Evolutionary conservation across 1,284 basidiomycete genomes (phyloP).

Genomic region (Coniferiporia sulphurascens): DNA sequence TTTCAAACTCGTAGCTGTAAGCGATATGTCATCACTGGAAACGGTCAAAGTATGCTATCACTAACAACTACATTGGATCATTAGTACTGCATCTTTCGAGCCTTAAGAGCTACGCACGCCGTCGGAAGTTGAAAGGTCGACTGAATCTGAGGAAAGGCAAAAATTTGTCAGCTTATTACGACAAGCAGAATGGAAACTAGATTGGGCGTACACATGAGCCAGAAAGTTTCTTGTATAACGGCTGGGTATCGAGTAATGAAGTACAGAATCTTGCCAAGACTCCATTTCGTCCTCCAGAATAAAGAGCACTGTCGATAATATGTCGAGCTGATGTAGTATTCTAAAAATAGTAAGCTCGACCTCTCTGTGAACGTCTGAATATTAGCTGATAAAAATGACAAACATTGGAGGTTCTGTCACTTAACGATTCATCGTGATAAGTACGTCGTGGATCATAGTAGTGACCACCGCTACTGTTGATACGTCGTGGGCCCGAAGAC

Average conservation of each 20-base stretch:
- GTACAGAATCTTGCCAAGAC: constrained; percentile 9
- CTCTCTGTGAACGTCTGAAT: background rate
- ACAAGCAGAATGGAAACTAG: background rate
- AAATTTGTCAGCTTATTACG: background rate
- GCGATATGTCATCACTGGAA: background rate
- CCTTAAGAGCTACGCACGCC: background rate
- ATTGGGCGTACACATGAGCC: constrained; percentile 5
- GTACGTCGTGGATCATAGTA: constrained; percentile 13
- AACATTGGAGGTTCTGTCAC: background rate
- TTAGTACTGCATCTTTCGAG: background rate
- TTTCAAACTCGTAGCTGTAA: constrained; percentile 9
- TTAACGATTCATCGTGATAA: constrained; percentile 4
- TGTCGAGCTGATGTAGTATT: background rate
- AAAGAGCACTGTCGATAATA: background rate
- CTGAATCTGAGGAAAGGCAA: background rate
- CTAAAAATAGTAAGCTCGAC: background rate
- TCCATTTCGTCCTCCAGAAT: constrained; percentile 8
- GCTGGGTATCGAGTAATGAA: constrained; percentile 13
- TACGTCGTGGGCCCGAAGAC: background rate
- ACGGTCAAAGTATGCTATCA: background rate
- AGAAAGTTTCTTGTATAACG: constrained; percentile 6
- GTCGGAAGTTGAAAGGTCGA: background rate
- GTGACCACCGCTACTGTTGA: background rate
- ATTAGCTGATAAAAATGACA: background rate
- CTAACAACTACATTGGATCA: background rate